phyloP scores from a whole-genome alignment of 495 filamentous ascomycete genomes.

The Penicillium soppii region DNA sequence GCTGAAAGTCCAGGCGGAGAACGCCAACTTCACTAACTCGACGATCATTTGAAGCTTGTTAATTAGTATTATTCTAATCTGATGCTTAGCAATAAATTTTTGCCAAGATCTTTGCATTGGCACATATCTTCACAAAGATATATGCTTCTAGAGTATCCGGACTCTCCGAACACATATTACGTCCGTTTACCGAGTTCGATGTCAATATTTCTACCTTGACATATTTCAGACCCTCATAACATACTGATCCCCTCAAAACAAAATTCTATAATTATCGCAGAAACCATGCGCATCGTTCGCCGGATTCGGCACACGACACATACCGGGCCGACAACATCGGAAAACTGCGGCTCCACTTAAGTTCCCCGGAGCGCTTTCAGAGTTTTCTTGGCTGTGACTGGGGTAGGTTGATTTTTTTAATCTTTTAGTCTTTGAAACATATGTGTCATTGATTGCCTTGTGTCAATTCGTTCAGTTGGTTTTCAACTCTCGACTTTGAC shows the following conservation, averaged over 20 bases:
- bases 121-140: too few species aligned
- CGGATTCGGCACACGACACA: neutral
- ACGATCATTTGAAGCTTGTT: neutral
- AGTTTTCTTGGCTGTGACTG: neutral
- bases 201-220: too few species aligned
- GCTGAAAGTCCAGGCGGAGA: neutral
- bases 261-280: neutral
- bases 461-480: neutral
- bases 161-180: too few species aligned
- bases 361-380: slow-evolving; percentile 6
- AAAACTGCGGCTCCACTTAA: slow-evolving; percentile 1
- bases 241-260: neutral
- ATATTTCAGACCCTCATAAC: too few species aligned
- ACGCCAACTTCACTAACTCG: neutral
- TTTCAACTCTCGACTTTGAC: neutral
- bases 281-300: neutral
- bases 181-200: too few species aligned
- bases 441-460: neutral
- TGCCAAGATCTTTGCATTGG: too few species aligned
- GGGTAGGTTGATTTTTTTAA: neutral
- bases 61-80: neutral
- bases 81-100: too few species aligned
- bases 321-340: slow-evolving; percentile 1
- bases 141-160: too few species aligned
- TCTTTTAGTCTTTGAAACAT: neutral